Base-by-base conservation (phyloP, 2,329 filamentous ascomycete species). In the Monosporascus cannonballus region DNA sequence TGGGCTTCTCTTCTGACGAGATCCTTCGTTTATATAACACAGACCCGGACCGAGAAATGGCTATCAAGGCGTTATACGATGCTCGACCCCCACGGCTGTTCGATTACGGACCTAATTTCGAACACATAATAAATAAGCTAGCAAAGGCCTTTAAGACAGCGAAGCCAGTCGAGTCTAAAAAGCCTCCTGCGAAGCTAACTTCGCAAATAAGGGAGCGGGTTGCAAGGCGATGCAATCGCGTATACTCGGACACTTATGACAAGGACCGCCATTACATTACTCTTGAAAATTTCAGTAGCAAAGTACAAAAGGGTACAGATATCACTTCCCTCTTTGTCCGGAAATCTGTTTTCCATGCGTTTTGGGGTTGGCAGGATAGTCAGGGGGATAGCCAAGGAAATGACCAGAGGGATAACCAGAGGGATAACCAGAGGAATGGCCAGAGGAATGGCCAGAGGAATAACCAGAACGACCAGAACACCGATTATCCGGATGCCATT, bases 21-120 rank as follows among this genome's bases (percentile, higher is more conserved):
- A 54, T 51, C 8, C 2, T 38, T 34, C 9, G 44, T 48, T 45
- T 51, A 48, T 51, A 4, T 45, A 6, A 6, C 6, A n/a, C 48
- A 49, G 17, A 51, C 41, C 48, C 25, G 18, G 37, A 54, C 15
- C 20, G 22, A 48, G 27, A 54, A 46, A 44, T 51, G 6, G 52
- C 24, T 15, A 51, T 5, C 8, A 36, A n/a, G 18, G 27, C 38
- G 27, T 36, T 54, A 18, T 46, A 51, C 1, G 30, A 54, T 48
- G 27, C 45, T 45, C 38, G 15, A 41, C 38, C 22, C 1, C 11
- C 24, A 18, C 15, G 39, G 27, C 22, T 37, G 1, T 48, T 48
- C 8, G 17, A 48, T 8, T 48, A 48, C 17, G 17, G 17, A 30
- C 14, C 17, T 9, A 37, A 48, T 30, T 34, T 48, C 14, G 27